Base-by-base conservation (phyloP, 441 rosid genomes). In the Brassica hybrid region DNA sequence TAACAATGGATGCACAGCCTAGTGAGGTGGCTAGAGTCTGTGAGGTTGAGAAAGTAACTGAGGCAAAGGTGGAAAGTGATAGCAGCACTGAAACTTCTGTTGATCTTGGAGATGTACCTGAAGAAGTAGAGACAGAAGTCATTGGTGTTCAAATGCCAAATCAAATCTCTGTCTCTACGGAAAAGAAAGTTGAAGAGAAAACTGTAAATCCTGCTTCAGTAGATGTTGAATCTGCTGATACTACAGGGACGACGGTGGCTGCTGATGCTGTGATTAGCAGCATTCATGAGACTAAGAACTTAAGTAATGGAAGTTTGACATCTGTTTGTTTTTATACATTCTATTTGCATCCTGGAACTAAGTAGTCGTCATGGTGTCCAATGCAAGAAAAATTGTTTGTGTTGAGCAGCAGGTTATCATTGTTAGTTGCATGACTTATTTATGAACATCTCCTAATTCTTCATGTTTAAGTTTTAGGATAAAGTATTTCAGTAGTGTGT, bases 21-120 rank as follows among this genome's bases (percentile, higher is more conserved):
- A n/a, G n/a, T n/a, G n/a, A n/a, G 59, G 66, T 61, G 43, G 63
- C 38, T 60, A 77, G 52, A 69, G 69, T 76, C 36, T 68, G 57
- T 67, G 84, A 72, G 78, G 77, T 52, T 65, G 81, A 48, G 41
- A 76, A 78, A 32, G 84, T 62, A 72, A 76, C 65, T 16, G 79
- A 80, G 45, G 70, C 16, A 66, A 80, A 81, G 78, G 67, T 81
- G 68, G 76, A 75, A 25, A 19, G 56, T 30, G 82, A 72, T 34
- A 64, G 71, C 52, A 83, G 75, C 54, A 59, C 63, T 21, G 34
- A 75, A 59, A 48, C 58, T 63, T 67, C 71, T 62, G 67, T 66
- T 72, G 73, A 34, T 65, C 60, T 68, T 63, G 73, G 69, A 48
- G 69, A 13, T 75, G 75, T 76, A 68, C 63, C 77, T 76, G 76